Base-by-base conservation (phyloP, 2,329 filamentous ascomycete species). In the Ceratocystiopsis sp. region DNA sequence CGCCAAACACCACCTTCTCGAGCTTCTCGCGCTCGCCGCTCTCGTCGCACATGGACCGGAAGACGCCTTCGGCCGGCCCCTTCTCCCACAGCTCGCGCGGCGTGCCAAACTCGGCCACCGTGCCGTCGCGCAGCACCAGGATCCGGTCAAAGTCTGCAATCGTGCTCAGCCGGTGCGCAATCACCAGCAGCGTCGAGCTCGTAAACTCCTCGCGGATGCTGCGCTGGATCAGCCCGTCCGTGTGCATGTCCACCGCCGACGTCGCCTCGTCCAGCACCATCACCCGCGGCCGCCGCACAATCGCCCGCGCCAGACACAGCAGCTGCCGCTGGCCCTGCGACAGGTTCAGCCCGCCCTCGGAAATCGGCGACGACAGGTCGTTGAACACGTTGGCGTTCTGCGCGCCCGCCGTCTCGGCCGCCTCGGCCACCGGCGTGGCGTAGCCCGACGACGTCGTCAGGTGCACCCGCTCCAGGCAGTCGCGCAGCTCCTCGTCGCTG, bases 211-310 rank as follows among this genome's bases (percentile, higher is more conserved):
- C 74, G 18, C 80, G 68, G 51, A 86, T 84, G 41, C 69, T 75
- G 7, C 76, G 69, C 61, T 86, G 81, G 52, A 86, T 86, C 21
- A 84, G 67, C 1, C 69, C 63, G 55, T 87, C 82, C 0, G 82
- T 86, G 36, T 69, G 65, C 77, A 84, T 84, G 57, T 86, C 82
- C 3, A 87, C 80, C 0, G 82, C 80, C 3, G 73, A 79, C 0
- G 83, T 89, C 0, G 83, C 82, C 61, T 87, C 82, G 55, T 89
- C 82, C 1, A 87, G 69, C 2, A 87, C 75, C 72, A 89, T 80
- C 51, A 89, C 75, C 54, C 80, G 80, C 3, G 82, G 80, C 0
- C 77, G 69, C 0, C 74, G 69, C 19, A 84, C 75, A 50, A 85
- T 84, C 41, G 77, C 80, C 41, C 76, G 76, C 1, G 80, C 80